These are phyloP conservation scores for Daldinia vernicosa DNA, from an alignment of 495 filamentous ascomycete species.

Conservation along the genomic window DNA sequence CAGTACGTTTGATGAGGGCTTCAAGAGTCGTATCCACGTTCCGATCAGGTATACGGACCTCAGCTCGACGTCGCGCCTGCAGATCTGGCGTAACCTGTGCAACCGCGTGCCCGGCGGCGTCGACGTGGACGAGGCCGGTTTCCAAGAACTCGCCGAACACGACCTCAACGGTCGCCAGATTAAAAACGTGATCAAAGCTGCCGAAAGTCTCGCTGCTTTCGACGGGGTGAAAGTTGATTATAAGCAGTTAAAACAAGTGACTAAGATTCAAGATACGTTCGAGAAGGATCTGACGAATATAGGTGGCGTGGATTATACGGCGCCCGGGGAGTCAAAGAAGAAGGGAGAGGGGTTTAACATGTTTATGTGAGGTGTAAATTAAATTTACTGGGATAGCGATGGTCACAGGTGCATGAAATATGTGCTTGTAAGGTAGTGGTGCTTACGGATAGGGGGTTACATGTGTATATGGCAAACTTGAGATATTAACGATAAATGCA, in stretches of 20 bases:
- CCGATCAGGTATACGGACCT: slow-evolving; percentile 54
- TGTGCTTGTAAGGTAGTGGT: neutral
- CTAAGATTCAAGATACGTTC: slow-evolving; percentile 48
- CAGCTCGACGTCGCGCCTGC: slow-evolving; percentile 37
- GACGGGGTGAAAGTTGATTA: slow-evolving; percentile 43
- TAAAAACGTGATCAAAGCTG: slow-evolving; percentile 69
- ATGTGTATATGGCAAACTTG: neutral
- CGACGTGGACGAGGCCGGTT: slow-evolving; percentile 52
- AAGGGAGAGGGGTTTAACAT: slow-evolving; percentile 44
- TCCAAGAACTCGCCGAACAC: slow-evolving; percentile 54
- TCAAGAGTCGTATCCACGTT: slow-evolving; percentile 57
- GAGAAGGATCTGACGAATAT: slow-evolving; percentile 47
- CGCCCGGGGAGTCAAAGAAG: slow-evolving; percentile 38
- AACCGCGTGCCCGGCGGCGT: slow-evolving; percentile 49
- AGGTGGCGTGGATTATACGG: slow-evolving; percentile 48
- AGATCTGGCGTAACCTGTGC: slow-evolving; percentile 61
- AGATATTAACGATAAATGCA: neutral
- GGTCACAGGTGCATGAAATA: neutral
- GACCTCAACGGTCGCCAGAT: slow-evolving; percentile 70
- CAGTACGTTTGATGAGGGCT: slow-evolving; percentile 53
- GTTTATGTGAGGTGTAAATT: slow-evolving; percentile 42
- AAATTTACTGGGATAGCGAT: neutral
- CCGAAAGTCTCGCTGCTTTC: slow-evolving; percentile 50
- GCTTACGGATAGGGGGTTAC: neutral
- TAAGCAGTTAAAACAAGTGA: slow-evolving; percentile 45